Evolutionary conservation across 2,329 filamentous ascomycete species (phyloP), one percentile per base, ranked within the genome.

Genomic region (Fusarium anthophilum): DNA sequence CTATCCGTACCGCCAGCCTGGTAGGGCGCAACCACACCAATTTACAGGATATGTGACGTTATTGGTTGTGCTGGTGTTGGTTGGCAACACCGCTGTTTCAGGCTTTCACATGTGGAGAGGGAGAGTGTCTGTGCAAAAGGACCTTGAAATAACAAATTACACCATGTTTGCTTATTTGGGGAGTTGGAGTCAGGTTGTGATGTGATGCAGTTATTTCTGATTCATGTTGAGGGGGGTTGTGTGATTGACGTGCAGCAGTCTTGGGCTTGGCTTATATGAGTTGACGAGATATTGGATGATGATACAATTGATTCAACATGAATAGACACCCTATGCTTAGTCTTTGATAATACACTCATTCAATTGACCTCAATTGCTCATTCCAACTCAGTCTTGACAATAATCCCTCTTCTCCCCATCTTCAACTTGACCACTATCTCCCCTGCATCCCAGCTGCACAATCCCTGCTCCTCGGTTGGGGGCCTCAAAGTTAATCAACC

Each of bases 21-120:
- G 71, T 72, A 65, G 48, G 63, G 66, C 55, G 20, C 48, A 55
- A 44, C 62, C 53, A 59, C 68, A 63, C 59, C 53, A 39, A 41
- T 10, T 26, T 10, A 15, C 4, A 13, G 5, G 20, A 17, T 35
- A n/a, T 28, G 10, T 30, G 43, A 24, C 24, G 22, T 32, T 48
- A 63, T 63, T 66, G 63, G 58, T 13, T 54, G 63, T 64, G 50
- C 17, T 41, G 32, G 28, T 8, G 22, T 28, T 48, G 47, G 47
- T n/a, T 50, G 47, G 15, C 66, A 70, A 69, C 65, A 69, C 66
- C 65, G 65, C 66, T 45, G 67, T 70, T 70, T 70, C 66, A 66
- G 18, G 43, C 43, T 20, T 32, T 50, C 12, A 38, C 17, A 20
- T 22, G 26, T 41, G 28, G 37, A 22, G 37, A 5, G 26, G 5